Base-by-base conservation (phyloP, 768 basidiomycete species). In the Fibroporia radiculosa region DNA sequence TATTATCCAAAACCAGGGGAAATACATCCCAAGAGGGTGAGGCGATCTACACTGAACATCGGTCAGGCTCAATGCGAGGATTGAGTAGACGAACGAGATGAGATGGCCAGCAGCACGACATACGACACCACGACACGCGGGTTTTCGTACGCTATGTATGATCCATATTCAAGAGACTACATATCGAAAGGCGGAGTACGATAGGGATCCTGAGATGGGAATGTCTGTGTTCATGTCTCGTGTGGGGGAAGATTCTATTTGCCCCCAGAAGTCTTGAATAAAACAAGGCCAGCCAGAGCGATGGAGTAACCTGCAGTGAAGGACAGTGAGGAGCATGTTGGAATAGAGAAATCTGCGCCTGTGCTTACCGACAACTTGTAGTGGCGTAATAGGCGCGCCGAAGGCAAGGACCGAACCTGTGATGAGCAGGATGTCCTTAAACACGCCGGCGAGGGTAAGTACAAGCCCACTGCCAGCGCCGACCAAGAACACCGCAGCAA, bases 401-500 rank as follows among this genome's bases (percentile, higher is more conserved):
- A 95, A 95, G 45, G 95, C 68, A 43, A 92, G 61, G 25, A 97
- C 92, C 1, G 91, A 93, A 35, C 91, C 92, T 6, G 79, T 74
- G 64, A 99, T 92, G 48, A 98, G 80, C 22, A 99, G 76, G 51
- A 98, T 97, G 61, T 98, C 95, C 87, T 87, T 63, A 32, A 49
- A 55, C 20, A 97, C 93, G 13, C 93, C 93, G 2, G 93, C 93
- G 3, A 98, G 75, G 2, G 93, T 97, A 52, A 97, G 70, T 16
- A 96, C 79, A 48, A 97, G 71, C 1, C 93, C 91, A 39, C 84
- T 86, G 13, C 84, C 93, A 0, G 81, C 86, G 33, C 91, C 78
- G 26, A 96, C 91, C 56, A 97, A 72, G 70, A 93, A 97, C 16
- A 97, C 93, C 8, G 93, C 93, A 1, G 93, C 89, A 31, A 96